These are phyloP conservation scores for Albifimbria verrucaria DNA, from an alignment of 2,329 filamentous ascomycete species.

Conservation along the genomic window DNA sequence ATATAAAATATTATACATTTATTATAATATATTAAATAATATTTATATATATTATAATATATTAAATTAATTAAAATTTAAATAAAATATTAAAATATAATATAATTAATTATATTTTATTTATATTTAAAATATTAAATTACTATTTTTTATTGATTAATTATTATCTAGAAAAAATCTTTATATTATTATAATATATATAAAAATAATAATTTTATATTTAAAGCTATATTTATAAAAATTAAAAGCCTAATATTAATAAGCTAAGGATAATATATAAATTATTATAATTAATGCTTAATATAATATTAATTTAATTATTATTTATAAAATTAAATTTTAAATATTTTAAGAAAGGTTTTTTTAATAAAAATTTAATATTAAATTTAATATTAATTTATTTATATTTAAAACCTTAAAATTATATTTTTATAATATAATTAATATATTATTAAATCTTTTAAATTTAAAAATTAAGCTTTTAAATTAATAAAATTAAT, in stretches of 20 bases:
- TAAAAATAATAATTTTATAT: background rate
- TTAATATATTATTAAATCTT: background rate
- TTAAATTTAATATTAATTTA: too few species aligned
- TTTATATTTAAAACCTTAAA: background rate
- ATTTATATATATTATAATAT: background rate
- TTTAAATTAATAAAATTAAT: background rate
- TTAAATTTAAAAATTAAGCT: background rate
- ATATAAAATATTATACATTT: background rate
- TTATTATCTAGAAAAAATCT: too few species aligned
- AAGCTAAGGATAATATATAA: background rate
- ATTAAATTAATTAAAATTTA: background rate
- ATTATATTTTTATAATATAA: background rate
- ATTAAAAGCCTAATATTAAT: too few species aligned
- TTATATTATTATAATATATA: too few species aligned
- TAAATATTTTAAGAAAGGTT: too few species aligned
- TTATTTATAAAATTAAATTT: too few species aligned
- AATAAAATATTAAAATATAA: background rate
- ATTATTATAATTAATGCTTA: background rate
- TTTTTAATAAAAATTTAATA: background rate
- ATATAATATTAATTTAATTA: too few species aligned
- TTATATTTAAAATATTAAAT: background rate
- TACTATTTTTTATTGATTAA: too few species aligned
- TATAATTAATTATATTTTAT: background rate
- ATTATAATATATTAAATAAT: background rate
- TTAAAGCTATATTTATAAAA: background rate